Base-by-base conservation (phyloP, 495 filamentous ascomycete genomes). In the Parathielavia appendiculata region DNA sequence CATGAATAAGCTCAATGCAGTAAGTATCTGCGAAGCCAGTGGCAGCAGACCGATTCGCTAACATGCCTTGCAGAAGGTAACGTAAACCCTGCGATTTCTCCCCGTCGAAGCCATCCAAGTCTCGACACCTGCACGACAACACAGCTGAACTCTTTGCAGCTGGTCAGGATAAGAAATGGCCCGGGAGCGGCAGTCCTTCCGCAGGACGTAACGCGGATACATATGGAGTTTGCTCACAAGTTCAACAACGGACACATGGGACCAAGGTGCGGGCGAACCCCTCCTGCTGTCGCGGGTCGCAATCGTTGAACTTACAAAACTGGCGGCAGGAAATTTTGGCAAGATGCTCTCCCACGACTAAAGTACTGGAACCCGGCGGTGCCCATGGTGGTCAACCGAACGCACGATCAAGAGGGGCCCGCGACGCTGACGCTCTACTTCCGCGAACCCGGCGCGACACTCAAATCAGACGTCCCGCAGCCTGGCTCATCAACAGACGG, bases 321-420 rank as follows among this genome's bases (percentile, higher is more conserved):
- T 3, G 39, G 4, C 26, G 32, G 13, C 50, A 90, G 87, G 57
- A 89, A 90, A 78, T 95, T 98, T 80, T 96, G 90, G 91, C 84
- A 81, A 49, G 73, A 83, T 39, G 87, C 82, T 64, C 84, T 98
- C 35, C 88, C 89, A 2, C 83, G 89, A 61, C 77, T 98, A 23
- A 96, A 98, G 79, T 97, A 86, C 77, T 87, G 93, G 77, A 98
- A 98, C 69, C 93, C 93, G 0, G 76, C 82, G 9, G 69, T 97
- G 16, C 80, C 83, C 16, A 92, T 97, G 84, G 85, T 87, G 38
- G 84, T 97, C 53, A 82, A 82, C 64, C 86, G 89, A 50, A 84
- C 78, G 20, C 44, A 58, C 19, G 75, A 87, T 23, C 73, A 83
- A 51, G 69, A 64, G 49, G 83, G 76, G 39, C 84, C 80, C 2